A percentile compares a stretch with the other conserved stretches of the same genome.
Evolutionary conservation across 2,329 filamentous ascomycete species (phyloP).

Genomic region (Cladosporium sp.): DNA sequence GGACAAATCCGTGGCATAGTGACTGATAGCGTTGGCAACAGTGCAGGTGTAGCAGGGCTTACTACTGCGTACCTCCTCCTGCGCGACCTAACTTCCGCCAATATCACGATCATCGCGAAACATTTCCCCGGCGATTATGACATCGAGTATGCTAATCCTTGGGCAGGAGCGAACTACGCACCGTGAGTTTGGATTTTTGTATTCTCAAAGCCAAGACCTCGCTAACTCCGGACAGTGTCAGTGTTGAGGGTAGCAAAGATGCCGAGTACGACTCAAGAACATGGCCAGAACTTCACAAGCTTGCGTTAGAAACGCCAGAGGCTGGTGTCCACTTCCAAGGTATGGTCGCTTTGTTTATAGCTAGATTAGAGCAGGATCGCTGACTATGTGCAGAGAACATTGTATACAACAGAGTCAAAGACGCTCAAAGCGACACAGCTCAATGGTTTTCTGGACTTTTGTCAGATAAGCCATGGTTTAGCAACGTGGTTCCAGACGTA

Average conservation of each 20-base stretch:
- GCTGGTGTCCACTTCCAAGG: constrained; percentile 9
- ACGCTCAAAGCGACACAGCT: background rate
- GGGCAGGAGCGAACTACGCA: constrained; percentile 74
- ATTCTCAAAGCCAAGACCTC: no score
- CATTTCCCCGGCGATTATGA: constrained; percentile 88
- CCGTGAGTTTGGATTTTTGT: no score
- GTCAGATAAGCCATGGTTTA: constrained; percentile 59
- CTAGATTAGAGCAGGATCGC: no score
- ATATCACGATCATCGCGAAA: constrained; percentile 68
- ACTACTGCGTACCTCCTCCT: constrained; percentile 49
- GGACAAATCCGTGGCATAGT: no score
- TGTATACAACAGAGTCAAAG: constrained; percentile 33
- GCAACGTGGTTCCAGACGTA: constrained; percentile 61
- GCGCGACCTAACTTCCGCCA: constrained; percentile 28
- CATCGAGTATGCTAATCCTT: constrained; percentile 78
- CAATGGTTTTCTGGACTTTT: background rate
- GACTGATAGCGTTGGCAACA: no score
- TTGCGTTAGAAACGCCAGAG: constrained; percentile 22
- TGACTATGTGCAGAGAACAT: no score
- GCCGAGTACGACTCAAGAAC: no score
- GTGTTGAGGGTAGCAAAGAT: no score
- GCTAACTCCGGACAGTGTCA: no score
- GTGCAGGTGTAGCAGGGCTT: constrained; percentile 58
- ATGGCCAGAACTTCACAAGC: constrained; percentile 1
- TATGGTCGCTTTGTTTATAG: no score